Conservation (phyloP, 1,139 yeast genomes). For the Pichia sp. region DNA sequence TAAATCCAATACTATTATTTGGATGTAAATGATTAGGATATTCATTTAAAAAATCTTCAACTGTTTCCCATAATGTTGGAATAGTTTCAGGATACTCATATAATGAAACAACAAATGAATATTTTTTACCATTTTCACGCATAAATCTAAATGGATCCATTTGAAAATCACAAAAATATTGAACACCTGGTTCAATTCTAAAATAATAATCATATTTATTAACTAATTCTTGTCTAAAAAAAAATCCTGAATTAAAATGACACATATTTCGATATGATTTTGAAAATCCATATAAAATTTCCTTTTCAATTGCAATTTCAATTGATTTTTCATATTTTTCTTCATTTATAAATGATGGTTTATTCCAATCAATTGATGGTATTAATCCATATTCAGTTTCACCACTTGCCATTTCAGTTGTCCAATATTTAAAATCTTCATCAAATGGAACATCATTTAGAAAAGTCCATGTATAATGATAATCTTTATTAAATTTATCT, state of each 20-base stretch:
- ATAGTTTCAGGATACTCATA: constrained; percentile 78
- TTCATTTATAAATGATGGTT: constrained; percentile 44
- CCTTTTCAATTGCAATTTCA: constrained; percentile 48
- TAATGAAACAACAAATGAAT: constrained; percentile 79
- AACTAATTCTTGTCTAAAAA: constrained; percentile 67
- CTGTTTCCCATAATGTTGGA: constrained; percentile 76
- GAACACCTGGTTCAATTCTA: constrained; percentile 89
- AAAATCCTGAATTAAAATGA: constrained; percentile 76
- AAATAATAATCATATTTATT: constrained; percentile 76
- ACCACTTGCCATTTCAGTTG: constrained; percentile 83
- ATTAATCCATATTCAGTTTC: constrained; percentile 67
- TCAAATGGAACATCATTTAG: constrained; percentile 77
- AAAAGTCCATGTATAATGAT: constrained; percentile 82
- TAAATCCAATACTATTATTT: constrained; percentile 61
- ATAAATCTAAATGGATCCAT: constrained; percentile 84
- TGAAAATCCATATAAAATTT: constrained; percentile 71
- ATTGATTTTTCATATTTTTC: constrained; percentile 44
- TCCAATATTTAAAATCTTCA: constrained; percentile 56
- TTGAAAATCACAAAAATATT: constrained; percentile 76
- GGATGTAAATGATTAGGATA: constrained; percentile 62
- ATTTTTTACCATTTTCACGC: constrained; percentile 64
- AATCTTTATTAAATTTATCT: constrained; percentile 61
- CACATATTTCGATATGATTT: constrained; percentile 80
- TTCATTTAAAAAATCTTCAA: constrained; percentile 54
- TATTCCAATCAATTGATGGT: constrained; percentile 62